Evolutionary conservation across 148 eudicot genomes (phyloP), one percentile per base, ranked within the genome.

Genomic region (Persicaria tinctoria): DNA sequence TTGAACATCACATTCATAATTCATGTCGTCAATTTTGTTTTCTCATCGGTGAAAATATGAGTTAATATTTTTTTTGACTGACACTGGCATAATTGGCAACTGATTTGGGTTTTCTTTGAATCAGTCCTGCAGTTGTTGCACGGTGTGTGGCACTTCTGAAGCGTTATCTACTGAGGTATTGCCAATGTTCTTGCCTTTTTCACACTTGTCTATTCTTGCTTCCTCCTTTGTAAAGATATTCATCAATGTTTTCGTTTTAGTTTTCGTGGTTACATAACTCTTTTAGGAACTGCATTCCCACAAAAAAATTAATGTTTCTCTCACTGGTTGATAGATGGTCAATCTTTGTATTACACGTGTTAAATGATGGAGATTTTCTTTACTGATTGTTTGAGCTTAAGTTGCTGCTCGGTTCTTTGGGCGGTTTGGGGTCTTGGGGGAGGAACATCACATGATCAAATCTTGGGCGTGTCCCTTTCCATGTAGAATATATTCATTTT

Each of bases 61-160:
- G 23, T 32, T 11, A 11, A 9, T 27, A 63, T 10, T 63, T 63
- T n/a, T 27, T 32, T 63, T 63, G 14, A 27, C 44, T 70, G 64
- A 70, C 32, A 38, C 73, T 75, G n/a, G 70, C 70, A 66, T 38
- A 14, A 66, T 41, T 44, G 70, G 7, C 13, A 32, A 66, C 48
- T 66, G 47, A 66, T 78, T 60, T 59, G 12, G 27, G 20, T 51
- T 64, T 51, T 79, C 5, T 75, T 74, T 80, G 81, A 72, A 82
- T 78, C 92, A 94, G 98, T 83, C 98, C 98, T 72, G 98, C 98
- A 44, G 98, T 94, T 76, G 98, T 94, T 57, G 93, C 87, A 73
- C 89, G 93, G 82, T 91, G 97, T 78, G 93, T 94, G 81, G 87
- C 89, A 66, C 93, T 94, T 72, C 76, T 94, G 79, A 94, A 92